phyloP scores from a whole-genome alignment of 441 rosid genomes.

The Viola pubescens region DNA sequence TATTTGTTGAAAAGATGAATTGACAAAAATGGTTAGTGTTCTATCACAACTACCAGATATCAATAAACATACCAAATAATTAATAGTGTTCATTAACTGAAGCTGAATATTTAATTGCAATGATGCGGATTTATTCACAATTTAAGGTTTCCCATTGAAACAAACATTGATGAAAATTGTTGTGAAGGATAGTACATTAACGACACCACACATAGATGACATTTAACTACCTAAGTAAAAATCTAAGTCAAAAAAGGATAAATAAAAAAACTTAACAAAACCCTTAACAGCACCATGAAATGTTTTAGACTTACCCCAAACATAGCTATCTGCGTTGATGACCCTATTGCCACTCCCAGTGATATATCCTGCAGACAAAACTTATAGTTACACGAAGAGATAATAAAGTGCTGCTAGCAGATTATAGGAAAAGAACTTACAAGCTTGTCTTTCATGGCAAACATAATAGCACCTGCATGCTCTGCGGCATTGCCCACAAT shows the following conservation, averaged over 20 bases:
- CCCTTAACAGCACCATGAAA: neutral
- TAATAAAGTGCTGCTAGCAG: conserved; percentile 4
- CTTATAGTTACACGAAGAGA: neutral
- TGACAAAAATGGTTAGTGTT: too few relatives aligned
- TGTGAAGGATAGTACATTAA: too few relatives aligned
- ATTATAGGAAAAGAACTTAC: conserved; percentile 35
- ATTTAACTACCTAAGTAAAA: too few relatives aligned
- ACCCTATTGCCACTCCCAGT: conserved; percentile 93
- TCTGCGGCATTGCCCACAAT: conserved; percentile 97
- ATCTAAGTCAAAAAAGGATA: neutral
- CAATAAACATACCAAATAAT: too few relatives aligned
- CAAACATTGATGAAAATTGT: too few relatives aligned
- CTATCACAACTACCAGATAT: too few relatives aligned
- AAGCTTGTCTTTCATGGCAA: conserved; percentile 96
- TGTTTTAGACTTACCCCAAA: conserved; percentile 58
- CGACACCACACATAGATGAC: too few relatives aligned
- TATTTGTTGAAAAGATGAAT: too few relatives aligned
- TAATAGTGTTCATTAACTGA: too few relatives aligned
- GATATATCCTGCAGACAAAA: conserved; percentile 63
- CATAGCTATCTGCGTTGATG: conserved; percentile 94
- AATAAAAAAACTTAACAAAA: neutral
- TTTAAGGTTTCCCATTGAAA: too few relatives aligned
- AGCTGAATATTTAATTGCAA: too few relatives aligned
- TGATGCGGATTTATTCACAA: too few relatives aligned
- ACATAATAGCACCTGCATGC: conserved; percentile 93